Evolutionary conservation across 805 yeast species (phyloP), one percentile per base, ranked within the genome.

Genomic region (Isabelozyma heimii): DNA sequence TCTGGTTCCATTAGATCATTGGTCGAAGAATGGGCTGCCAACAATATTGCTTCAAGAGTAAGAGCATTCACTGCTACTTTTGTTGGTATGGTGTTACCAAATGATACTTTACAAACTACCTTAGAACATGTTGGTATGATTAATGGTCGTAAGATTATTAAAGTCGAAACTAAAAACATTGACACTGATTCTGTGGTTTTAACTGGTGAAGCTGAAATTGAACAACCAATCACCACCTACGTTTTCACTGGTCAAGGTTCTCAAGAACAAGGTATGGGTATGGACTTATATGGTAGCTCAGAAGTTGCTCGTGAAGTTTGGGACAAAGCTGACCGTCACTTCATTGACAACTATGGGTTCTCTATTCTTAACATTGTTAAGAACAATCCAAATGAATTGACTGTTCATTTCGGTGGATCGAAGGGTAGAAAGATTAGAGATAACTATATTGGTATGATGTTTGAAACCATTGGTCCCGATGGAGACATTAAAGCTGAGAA

Each of bases 241-340:
- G 96, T 94, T 50, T 94, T 95, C 76, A 94, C 99, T 56, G 99
- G 99, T 67, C 99, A 94, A 80, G 99, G 99, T 71, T 92, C 99
- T 52, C 99, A 94, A 75, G 99, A 95, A 73, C 99, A 95, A 78
- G 97, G 97, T 69, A 94, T 94, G 99, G 99, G 99, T 80, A 94
- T 94, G 99, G 99, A 94, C 71, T 81, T 94, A 67, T 94, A 94
- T 72, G 85, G 84, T 56, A 80, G 87, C 40, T 88, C 97, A 45
- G 91, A 83, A 28, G 97, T 94, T 68, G 99, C 99, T 47, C 84
- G 84, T 63, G 83, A 82, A 55, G 97, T 94, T 54, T 94, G 99
- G 99, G 98, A 94, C 70, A 87, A 90, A 68, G 99, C 99, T 53
- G 99, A 94, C 69, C 69, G 72, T 50, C 99, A 95, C 73, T 94